phyloP scores from a whole-genome alignment of 1,139 yeast species.

The Kazachstania sp. region DNA sequence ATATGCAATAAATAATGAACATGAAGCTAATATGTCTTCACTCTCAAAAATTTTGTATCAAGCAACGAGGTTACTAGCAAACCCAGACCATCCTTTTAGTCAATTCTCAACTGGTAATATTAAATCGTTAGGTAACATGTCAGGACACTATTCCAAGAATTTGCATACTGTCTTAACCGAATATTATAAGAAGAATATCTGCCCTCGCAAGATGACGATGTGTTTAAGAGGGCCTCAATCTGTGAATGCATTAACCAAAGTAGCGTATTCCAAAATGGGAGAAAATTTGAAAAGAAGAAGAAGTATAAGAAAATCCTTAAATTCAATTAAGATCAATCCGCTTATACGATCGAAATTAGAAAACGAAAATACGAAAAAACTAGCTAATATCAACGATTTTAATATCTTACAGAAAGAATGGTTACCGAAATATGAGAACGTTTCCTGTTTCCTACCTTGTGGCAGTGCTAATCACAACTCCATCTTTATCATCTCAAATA shows the following conservation, averaged over 20 bases:
- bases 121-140: constrained; percentile 47
- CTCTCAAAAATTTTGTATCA: constrained; percentile 46
- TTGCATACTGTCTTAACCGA: constrained; percentile 47
- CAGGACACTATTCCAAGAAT: constrained; percentile 39
- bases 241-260: constrained; percentile 44
- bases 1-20: constrained; percentile 56
- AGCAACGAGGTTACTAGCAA: constrained; percentile 45
- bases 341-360: neutral
- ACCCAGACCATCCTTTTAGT: constrained; percentile 47
- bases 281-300: constrained; percentile 15
- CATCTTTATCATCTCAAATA: constrained; percentile 28
- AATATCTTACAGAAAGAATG: constrained; percentile 17
- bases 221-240: constrained; percentile 61
- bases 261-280: constrained; percentile 39
- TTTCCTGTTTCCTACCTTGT: constrained; percentile 18
- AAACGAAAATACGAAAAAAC: neutral
- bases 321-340: neutral
- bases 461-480: constrained; percentile 12
- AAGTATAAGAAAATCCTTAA: neutral
- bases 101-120: constrained; percentile 70
- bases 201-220: constrained; percentile 48
- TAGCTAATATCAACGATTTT: constrained; percentile 1
- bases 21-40: constrained; percentile 40
- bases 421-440: constrained; percentile 12
- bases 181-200: constrained; percentile 41